Base-by-base conservation (phyloP, 2,329 filamentous ascomycete genomes). In the Tothia fuscella region DNA sequence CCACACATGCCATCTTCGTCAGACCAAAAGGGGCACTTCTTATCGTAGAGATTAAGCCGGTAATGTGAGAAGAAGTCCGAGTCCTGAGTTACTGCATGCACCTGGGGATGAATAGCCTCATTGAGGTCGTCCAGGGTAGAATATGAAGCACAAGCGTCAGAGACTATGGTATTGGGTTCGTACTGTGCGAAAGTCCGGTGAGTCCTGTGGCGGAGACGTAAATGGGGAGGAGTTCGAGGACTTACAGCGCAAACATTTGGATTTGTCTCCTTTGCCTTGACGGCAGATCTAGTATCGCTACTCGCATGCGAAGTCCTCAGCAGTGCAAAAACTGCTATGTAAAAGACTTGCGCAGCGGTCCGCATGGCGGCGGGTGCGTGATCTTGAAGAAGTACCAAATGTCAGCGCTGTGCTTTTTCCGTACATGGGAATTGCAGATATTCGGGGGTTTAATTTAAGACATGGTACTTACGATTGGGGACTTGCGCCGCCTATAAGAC, bases 51-150 rank as follows among this genome's bases (percentile, higher is more conserved):
- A 59, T 95, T 96, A 34, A 98, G 68, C 44, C 91, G 81, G 66
- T 96, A 98, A 63, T 96, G 87, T 41, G 89, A 89, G 65, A 98
- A 98, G 72, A 95, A 98, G 63, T 98, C 91, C 60, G 89, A 93
- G 41, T 82, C 78, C 52, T 76, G 76, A 0, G 86, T 93, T 34
- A 98, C 76, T 42, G 84, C 80, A 53, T 84, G 74, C 51, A 98
- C 66, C 40, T 78, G 74, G 14, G 87, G 83, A 52, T 80, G 79
- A 48, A 95, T 71, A 46, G 76, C 73, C 50, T 70, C 63, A 63
- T 96, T 98, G 41, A 98, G 70, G 30, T 71, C 68, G 57, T 98
- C 88, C 60, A 98, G 81, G 28, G 85, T 87, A 43, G 80, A 79
- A 63, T 93, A 98, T 43, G 89, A 94, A 47, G 85, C 86, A 65